Conservation (phyloP, 208 protist species). For the Leishmania tarentolae region DNA sequence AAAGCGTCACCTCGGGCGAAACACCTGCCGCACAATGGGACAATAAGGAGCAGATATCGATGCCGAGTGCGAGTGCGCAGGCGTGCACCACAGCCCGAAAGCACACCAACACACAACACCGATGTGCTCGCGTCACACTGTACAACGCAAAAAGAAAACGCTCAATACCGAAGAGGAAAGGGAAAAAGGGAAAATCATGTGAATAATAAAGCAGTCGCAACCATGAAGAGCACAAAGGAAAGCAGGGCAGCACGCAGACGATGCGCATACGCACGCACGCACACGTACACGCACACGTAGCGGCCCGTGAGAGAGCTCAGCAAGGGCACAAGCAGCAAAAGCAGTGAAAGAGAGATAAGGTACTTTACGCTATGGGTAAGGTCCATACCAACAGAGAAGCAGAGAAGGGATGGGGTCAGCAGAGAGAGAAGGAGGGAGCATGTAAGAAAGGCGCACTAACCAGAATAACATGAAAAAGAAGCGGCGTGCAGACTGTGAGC, state of each 20-base stretch:
- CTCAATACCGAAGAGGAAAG: not conserved
- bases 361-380: not conserved
- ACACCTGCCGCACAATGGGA: not conserved
- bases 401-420: not conserved
- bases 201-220: not conserved
- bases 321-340: not conserved
- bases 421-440: not conserved
- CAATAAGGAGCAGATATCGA: not conserved
- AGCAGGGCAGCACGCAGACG: slow-evolving; percentile 2
- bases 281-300: not conserved
- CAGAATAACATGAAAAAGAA: not conserved
- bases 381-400: not conserved
- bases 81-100: not conserved
- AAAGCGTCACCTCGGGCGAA: not conserved
- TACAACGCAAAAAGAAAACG: not conserved
- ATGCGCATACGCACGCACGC: not conserved
- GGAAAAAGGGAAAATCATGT: not conserved
- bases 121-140: not conserved
- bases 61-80: not conserved
- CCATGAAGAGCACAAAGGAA: slow-evolving; percentile 19
- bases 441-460: not conserved
- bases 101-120: not conserved
- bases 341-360: not conserved
- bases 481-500: not conserved
- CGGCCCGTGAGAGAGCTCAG: not conserved